Evolutionary conservation across 2,329 filamentous ascomycete species (phyloP).

Genomic region (Graphilbum sp.): DNA sequence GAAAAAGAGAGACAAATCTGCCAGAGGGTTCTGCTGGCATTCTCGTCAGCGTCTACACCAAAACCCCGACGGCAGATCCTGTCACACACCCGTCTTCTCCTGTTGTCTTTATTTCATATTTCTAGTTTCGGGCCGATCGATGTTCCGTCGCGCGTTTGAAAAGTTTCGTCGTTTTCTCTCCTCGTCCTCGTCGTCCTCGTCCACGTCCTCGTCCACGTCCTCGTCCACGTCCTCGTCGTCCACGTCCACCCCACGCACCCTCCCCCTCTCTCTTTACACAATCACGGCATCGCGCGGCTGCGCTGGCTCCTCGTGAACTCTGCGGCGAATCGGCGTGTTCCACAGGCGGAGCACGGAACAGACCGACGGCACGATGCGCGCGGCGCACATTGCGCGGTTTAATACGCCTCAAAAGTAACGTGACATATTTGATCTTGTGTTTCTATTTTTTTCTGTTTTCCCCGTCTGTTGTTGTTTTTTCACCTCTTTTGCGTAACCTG

Average conservation of each 20-base stretch:
- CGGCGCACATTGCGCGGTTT: not conserved
- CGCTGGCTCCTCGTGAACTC: no score
- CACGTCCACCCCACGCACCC: not conserved
- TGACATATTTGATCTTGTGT: no score
- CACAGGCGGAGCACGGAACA: not conserved
- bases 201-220: not conserved
- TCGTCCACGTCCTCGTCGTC: not conserved
- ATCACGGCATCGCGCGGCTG: not conserved
- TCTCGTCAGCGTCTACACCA: no score
- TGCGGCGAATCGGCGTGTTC: no score
- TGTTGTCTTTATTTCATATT: slow-evolving; percentile 4
- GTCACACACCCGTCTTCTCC: no score
- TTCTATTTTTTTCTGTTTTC: not conserved
- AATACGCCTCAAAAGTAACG: slow-evolving; percentile 1
- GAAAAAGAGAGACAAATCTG: no score
- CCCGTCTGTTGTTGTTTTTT: not conserved
- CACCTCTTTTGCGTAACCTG: not conserved
- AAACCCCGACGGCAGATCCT: no score
- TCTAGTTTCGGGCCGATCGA: slow-evolving; percentile 9
- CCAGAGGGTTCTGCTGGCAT: no score
- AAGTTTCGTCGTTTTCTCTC: not conserved
- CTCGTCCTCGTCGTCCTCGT: no score
- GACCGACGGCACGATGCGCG: not conserved
- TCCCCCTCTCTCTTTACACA: not conserved
- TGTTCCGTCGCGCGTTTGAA: not conserved